phyloP scores from a whole-genome alignment of 108 stramenopile species.

The Craspedostauros australis region DNA sequence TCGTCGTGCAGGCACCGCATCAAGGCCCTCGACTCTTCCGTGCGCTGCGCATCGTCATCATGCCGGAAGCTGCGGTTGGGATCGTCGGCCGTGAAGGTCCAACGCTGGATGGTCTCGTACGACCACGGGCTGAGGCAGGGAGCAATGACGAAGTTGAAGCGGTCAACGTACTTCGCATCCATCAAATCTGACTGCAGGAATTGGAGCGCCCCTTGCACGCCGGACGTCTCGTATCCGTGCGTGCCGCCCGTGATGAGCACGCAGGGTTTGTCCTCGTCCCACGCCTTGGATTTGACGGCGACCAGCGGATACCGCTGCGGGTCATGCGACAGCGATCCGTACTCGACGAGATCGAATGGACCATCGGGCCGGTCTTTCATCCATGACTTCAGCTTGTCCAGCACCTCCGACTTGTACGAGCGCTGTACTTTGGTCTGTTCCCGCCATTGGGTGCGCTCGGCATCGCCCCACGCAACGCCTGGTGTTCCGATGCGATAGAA shows the following conservation, averaged over 20 bases:
- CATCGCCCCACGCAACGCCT: slow-evolving; percentile 45
- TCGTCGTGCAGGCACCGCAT: slow-evolving; percentile 30
- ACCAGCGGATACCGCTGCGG: slow-evolving; percentile 28
- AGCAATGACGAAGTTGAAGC: slow-evolving; percentile 48
- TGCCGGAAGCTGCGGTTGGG: slow-evolving; percentile 54
- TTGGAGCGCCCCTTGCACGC: slow-evolving; percentile 58
- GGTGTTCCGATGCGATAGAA: slow-evolving; percentile 60
- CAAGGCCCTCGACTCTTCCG: slow-evolving; percentile 41
- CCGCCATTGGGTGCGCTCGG: slow-evolving; percentile 48
- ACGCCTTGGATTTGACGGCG: slow-evolving; percentile 28
- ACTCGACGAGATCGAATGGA: slow-evolving; percentile 21
- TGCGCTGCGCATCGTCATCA: slow-evolving; percentile 14
- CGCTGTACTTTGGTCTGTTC: slow-evolving; percentile 25
- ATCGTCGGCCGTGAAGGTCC: slow-evolving; percentile 44
- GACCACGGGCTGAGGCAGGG: slow-evolving; percentile 68
- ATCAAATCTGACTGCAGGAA: slow-evolving; percentile 31
- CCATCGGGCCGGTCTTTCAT: background rate
- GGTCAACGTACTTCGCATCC: slow-evolving; percentile 21
- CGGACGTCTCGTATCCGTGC: slow-evolving; percentile 76
- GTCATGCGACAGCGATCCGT: slow-evolving; percentile 32
- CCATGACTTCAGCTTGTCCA: slow-evolving; percentile 12
- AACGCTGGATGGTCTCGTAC: slow-evolving; percentile 62
- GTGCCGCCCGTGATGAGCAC: slow-evolving; percentile 68
- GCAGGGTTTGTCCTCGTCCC: slow-evolving; percentile 19
- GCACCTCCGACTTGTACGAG: slow-evolving; percentile 47